Conservation (phyloP, 1,284 basidiomycete genomes). For the Tetrapyrgos nigripes region DNA sequence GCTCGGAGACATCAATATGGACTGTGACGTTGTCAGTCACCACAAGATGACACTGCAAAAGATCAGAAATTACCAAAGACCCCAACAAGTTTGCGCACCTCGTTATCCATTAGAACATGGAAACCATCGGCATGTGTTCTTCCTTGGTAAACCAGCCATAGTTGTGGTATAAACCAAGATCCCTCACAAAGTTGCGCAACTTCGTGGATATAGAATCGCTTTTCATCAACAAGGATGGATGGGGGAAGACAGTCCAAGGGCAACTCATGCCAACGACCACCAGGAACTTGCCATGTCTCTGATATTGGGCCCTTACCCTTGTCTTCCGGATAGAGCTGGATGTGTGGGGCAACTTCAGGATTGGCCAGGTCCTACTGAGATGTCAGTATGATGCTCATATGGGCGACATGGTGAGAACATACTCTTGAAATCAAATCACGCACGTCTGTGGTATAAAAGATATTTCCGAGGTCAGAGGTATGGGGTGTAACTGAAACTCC, state of each 20-base stretch:
- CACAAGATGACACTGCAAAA: neutral
- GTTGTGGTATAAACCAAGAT: constrained; percentile 27
- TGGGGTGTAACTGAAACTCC: too few species aligned
- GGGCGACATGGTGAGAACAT: too few species aligned
- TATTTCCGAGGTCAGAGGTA: too few species aligned
- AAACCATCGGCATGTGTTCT: constrained; percentile 12
- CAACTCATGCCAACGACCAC: neutral
- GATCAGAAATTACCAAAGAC: neutral
- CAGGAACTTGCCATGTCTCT: constrained; percentile 35
- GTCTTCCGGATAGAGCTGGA: constrained; percentile 39
- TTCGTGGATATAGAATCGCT: constrained; percentile 36
- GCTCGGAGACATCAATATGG: neutral
- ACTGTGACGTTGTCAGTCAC: neutral
- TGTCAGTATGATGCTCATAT: too few species aligned
- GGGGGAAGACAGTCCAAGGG: too few species aligned
- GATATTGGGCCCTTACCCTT: constrained; percentile 19
- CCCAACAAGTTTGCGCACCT: constrained; percentile 3
- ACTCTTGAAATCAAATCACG: too few species aligned
- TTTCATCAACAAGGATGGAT: too few species aligned
- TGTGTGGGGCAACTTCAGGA: constrained; percentile 32
- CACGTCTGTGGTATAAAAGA: too few species aligned
- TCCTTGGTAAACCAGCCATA: constrained; percentile 26
- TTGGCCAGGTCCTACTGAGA: constrained; percentile 46
- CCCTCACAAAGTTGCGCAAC: constrained; percentile 21
- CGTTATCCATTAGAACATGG: neutral